A percentile compares a stretch with the other conserved stretches of the same genome.
phyloP scores from a whole-genome alignment of 768 basidiomycete species.

The Termitomyces sp. region DNA sequence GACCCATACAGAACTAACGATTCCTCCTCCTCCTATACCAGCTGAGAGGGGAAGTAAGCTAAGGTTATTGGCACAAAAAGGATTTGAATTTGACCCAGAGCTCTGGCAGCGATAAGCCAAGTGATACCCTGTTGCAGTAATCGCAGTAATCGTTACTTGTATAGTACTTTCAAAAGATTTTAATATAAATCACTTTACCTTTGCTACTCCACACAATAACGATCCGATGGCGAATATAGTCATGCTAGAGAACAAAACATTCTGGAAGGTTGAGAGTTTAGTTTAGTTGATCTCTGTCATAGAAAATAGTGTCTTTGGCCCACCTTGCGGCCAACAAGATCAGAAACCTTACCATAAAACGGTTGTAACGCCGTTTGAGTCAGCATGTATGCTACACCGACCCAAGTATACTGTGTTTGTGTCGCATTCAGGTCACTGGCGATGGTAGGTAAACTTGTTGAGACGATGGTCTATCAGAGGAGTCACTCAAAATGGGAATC shows the following conservation, averaged over 20 bases:
- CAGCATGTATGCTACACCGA: constrained; percentile 80
- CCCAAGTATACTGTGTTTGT: constrained; percentile 79
- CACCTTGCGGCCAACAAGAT: constrained; percentile 79
- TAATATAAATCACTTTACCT: constrained; percentile 38
- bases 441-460: constrained; percentile 82
- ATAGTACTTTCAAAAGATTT: constrained; percentile 15
- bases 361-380: constrained; percentile 87
- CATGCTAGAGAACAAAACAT: constrained; percentile 70
- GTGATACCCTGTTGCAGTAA: constrained; percentile 39
- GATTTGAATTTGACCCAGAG: constrained; percentile 30
- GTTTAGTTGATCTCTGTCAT: not conserved
- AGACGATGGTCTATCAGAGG: constrained; percentile 58
- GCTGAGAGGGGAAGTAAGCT: constrained; percentile 31
- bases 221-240: constrained; percentile 74
- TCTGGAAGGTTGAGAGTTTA: constrained; percentile 33
- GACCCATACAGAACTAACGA: constrained; percentile 83
- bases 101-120: constrained; percentile 68
- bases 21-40: constrained; percentile 85
- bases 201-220: constrained; percentile 72
- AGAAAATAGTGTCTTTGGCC: not conserved
- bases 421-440: constrained; percentile 65
- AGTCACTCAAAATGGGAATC: not conserved
- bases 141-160: constrained; percentile 10
- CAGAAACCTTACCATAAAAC: constrained; percentile 76
- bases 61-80: not conserved